phyloP scores from a whole-genome alignment of 2,329 filamentous ascomycete genomes.

The Cytospora mali region DNA sequence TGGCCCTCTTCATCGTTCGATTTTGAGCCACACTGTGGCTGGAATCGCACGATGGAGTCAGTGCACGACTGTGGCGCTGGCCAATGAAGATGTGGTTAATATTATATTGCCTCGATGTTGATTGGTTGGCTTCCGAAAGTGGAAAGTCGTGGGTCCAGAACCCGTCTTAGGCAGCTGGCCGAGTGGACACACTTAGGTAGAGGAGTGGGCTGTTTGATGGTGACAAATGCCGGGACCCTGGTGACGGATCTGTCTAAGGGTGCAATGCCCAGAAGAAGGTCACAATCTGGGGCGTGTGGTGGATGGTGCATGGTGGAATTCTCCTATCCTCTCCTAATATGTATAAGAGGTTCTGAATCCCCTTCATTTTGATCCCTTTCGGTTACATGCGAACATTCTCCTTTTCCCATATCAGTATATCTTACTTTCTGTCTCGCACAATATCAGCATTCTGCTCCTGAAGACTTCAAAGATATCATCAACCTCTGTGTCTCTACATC shows the following conservation, averaged over 20 bases:
- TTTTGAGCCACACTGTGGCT: constrained; percentile 19
- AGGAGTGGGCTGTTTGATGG: background rate
- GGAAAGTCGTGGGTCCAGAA: constrained; percentile 4
- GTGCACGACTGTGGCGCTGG: background rate
- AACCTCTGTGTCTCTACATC: background rate
- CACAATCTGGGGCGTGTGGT: background rate
- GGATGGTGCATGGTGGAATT: background rate
- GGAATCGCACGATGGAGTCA: constrained; percentile 10
- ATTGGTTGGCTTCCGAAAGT: constrained; percentile 18
- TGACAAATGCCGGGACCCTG: background rate
- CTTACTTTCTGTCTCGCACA: background rate
- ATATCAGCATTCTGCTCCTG: background rate
- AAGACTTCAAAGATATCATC: background rate
- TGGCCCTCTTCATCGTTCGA: constrained; percentile 23
- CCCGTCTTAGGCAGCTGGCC: constrained; percentile 8
- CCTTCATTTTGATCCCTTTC: background rate
- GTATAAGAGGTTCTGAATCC: background rate
- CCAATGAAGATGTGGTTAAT: constrained; percentile 16
- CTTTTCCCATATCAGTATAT: background rate
- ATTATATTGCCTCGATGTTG: background rate
- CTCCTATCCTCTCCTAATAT: background rate
- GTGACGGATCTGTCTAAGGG: background rate
- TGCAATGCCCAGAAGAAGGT: background rate
- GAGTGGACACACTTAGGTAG: constrained; percentile 8
- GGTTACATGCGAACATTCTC: background rate